Conservation (phyloP, 2,329 filamentous ascomycete genomes). For the Rhynchosporium agropyri region DNA sequence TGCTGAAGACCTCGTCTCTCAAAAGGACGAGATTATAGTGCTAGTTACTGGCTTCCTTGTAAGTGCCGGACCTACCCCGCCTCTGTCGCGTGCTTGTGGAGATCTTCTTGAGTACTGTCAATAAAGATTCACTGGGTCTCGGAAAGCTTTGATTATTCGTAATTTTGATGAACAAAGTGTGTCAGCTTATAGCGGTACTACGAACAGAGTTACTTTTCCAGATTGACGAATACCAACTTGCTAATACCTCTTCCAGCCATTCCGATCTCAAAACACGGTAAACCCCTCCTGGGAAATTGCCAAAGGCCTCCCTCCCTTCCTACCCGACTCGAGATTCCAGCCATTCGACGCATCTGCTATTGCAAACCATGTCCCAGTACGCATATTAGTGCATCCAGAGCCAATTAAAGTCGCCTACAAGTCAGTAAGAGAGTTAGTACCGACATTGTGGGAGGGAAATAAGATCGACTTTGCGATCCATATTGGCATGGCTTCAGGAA, state of each 20-base stretch:
- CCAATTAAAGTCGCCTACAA: constrained; percentile 74
- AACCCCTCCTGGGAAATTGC: constrained; percentile 86
- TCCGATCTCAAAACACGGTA: constrained; percentile 68
- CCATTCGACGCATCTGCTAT: constrained; percentile 35
- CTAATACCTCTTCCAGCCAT: constrained; percentile 58
- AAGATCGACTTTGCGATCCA: constrained; percentile 71
- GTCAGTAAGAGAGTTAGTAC: constrained; percentile 64
- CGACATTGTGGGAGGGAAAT: constrained; percentile 52
- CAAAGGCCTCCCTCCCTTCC: constrained; percentile 63
- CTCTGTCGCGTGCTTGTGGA: constrained; percentile 8
- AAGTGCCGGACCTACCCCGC: constrained; percentile 39
- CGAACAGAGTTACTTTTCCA: too few species aligned
- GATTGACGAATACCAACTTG: constrained; percentile 3
- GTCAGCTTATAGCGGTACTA: background rate
- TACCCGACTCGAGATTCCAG: constrained; percentile 48
- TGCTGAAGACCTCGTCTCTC: constrained; percentile 1
- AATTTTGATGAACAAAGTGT: background rate
- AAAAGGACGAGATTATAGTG: constrained; percentile 56
- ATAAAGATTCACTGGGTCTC: background rate
- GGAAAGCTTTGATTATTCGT: background rate
- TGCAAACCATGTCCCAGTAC: constrained; percentile 51
- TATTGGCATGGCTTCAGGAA: constrained; percentile 75
- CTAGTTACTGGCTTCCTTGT: constrained; percentile 66
- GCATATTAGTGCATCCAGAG: constrained; percentile 65
- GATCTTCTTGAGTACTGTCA: background rate